Evolutionary conservation across 108 stramenopile genomes (phyloP).

Genomic region (Schizochytrium sp.): DNA sequence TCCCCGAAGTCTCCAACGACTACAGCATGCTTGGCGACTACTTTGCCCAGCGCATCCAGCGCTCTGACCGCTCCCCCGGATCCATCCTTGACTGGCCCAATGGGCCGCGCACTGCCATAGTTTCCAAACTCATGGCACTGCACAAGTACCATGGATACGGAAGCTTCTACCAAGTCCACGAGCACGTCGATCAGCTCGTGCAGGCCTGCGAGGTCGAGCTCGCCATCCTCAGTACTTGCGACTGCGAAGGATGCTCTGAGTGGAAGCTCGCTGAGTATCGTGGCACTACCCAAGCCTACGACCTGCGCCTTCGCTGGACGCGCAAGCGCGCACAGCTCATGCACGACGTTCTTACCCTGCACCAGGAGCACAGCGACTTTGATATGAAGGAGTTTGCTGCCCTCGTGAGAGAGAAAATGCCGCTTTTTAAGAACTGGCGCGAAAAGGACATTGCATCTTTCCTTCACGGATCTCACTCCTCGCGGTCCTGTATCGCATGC

Average conservation of each 20-base stretch:
- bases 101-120: background rate
- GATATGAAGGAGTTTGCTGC: background rate
- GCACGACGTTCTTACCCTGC: constrained; percentile 1
- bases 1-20: constrained; percentile 7
- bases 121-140: background rate
- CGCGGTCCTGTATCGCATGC: background rate
- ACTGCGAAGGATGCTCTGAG: background rate
- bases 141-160: constrained; percentile 38
- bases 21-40: constrained; percentile 42
- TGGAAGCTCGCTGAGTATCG: background rate
- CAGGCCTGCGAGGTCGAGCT: constrained; percentile 56
- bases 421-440: constrained; percentile 29
- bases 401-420: constrained; percentile 9
- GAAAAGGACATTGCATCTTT: background rate
- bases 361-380: background rate
- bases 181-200: constrained; percentile 31
- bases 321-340: constrained; percentile 42
- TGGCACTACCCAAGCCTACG: background rate
- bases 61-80: constrained; percentile 19
- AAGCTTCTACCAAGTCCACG: constrained; percentile 43
- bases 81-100: constrained; percentile 23
- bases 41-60: constrained; percentile 45
- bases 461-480: background rate
- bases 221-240: constrained; percentile 30
- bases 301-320: constrained; percentile 7